phyloP scores from a whole-genome alignment of 179 eudicot genomes.

The Heliamphora ciliata region DNA sequence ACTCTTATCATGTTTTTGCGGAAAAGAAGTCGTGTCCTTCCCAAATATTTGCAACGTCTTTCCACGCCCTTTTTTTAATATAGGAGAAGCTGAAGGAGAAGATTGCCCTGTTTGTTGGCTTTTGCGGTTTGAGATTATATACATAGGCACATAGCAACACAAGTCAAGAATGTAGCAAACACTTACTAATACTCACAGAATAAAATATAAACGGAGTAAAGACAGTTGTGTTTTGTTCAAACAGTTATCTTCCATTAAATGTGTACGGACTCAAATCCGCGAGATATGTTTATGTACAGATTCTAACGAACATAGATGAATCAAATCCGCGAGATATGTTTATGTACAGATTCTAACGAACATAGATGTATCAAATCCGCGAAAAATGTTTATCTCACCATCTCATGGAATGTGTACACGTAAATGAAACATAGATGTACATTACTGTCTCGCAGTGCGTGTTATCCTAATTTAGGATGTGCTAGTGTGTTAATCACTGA shows the following conservation, averaged over 20 bases:
- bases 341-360: too few relatives aligned
- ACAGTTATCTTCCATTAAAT: background rate
- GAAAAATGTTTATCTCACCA: background rate
- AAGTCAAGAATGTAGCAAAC: background rate
- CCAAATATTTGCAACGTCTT: too few relatives aligned
- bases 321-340: background rate
- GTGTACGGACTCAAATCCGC: too few relatives aligned
- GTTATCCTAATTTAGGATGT: background rate
- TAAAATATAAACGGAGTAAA: background rate
- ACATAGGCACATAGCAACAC: background rate
- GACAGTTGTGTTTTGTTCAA: conserved; percentile 4
- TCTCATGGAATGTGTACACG: background rate
- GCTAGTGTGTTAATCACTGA: background rate
- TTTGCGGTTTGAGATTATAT: background rate
- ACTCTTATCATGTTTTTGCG: too few relatives aligned
- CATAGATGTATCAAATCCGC: background rate
- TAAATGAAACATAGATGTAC: background rate
- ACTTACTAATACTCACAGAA: background rate
- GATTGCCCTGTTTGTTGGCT: too few relatives aligned
- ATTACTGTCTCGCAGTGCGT: background rate
- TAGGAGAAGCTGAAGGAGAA: too few relatives aligned
- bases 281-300: too few relatives aligned
- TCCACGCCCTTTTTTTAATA: too few relatives aligned
- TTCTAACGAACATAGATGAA: background rate
- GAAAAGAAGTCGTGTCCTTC: too few relatives aligned